Percentiles rank a stretch among this genome's conserved stretches.
These are phyloP conservation scores for Vitis cinerea DNA, from an alignment of 164 flowering plant species.

Conservation along the genomic window DNA sequence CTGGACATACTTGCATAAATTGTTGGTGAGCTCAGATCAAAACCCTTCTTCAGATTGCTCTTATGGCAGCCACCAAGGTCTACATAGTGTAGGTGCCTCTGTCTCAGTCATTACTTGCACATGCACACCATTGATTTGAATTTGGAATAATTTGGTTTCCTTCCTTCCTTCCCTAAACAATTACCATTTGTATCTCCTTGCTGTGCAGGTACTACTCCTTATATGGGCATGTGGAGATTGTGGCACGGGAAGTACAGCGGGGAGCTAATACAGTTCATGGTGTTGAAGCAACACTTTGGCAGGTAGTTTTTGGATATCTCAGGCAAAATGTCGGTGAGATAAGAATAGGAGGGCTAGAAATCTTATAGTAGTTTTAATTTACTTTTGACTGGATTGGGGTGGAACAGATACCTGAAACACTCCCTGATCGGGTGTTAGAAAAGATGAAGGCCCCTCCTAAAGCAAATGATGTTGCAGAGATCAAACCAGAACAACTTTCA, in stretches of 20 bases:
- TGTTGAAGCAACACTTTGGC: conserved; percentile 90
- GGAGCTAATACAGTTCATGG: conserved; percentile 75
- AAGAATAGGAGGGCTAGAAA: not conserved
- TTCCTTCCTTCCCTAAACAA: not conserved
- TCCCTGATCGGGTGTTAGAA: conserved; percentile 47
- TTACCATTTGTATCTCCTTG: not conserved
- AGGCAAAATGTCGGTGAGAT: not conserved
- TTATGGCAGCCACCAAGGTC: conserved; percentile 49
- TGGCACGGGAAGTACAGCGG: conserved; percentile 69
- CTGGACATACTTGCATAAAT: not conserved
- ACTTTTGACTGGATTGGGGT: conserved; percentile 10
- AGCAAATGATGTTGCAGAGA: conserved; percentile 53
- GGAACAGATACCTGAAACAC: conserved; percentile 79
- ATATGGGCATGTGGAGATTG: conserved; percentile 68
- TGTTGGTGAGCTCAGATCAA: not conserved
- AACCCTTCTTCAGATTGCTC: not conserved
- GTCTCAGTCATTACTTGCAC: not conserved
- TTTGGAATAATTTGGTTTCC: not conserved
- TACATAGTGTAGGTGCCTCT: conserved; percentile 51
- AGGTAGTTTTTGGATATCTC: conserved; percentile 31
- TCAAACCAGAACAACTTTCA: conserved; percentile 64
- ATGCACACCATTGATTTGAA: not conserved
- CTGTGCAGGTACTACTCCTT: conserved; percentile 64
- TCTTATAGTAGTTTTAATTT: not conserved
- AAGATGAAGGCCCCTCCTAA: conserved; percentile 83